These are phyloP conservation scores for Colletotrichum paranaense DNA, from an alignment of 2,329 filamentous ascomycete genomes.

Conservation along the genomic window DNA sequence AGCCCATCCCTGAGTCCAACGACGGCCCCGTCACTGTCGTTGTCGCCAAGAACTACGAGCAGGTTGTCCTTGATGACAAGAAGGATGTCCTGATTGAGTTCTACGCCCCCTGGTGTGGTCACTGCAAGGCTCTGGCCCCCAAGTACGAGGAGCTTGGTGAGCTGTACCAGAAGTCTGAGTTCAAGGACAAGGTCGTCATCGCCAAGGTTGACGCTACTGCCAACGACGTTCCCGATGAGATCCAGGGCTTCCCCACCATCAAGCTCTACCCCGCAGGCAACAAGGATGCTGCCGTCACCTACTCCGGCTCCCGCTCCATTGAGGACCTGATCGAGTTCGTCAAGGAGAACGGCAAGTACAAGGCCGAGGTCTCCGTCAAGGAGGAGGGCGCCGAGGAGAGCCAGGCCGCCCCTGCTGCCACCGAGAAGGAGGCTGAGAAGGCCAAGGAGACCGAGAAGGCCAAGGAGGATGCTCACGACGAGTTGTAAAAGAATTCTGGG, in stretches of 20 bases:
- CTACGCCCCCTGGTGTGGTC: slow-evolving; percentile 99
- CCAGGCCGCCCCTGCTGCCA: slow-evolving; percentile 61
- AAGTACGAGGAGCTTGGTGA: slow-evolving; percentile 93
- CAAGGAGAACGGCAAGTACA: slow-evolving; percentile 93
- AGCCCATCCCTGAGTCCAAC: slow-evolving; percentile 93
- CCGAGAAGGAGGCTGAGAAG: slow-evolving; percentile 60
- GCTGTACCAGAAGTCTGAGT: slow-evolving; percentile 81
- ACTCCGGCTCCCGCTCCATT: slow-evolving; percentile 86
- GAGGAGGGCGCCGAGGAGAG: slow-evolving; percentile 67
- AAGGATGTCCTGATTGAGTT: slow-evolving; percentile 99
- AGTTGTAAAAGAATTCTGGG: slow-evolving; percentile 70
- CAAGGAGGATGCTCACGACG: slow-evolving; percentile 71
- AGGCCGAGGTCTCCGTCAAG: slow-evolving; percentile 73
- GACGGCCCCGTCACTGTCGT: slow-evolving; percentile 89
- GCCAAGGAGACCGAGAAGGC: slow-evolving; percentile 57
- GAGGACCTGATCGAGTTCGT: slow-evolving; percentile 94
- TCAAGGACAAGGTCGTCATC: slow-evolving; percentile 86
- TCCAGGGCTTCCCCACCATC: slow-evolving; percentile 98
- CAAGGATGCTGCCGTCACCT: slow-evolving; percentile 88
- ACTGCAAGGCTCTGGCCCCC: slow-evolving; percentile 98
- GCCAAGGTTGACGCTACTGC: slow-evolving; percentile 97
- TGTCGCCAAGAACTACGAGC: slow-evolving; percentile 93
- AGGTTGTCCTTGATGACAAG: slow-evolving; percentile 89
- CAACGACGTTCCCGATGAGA: slow-evolving; percentile 97
- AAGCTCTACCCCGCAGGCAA: slow-evolving; percentile 94